Evolutionary conservation across 2,329 filamentous ascomycete species (phyloP), one percentile per base, ranked within the genome.

Genomic region (Alternaria solani): DNA sequence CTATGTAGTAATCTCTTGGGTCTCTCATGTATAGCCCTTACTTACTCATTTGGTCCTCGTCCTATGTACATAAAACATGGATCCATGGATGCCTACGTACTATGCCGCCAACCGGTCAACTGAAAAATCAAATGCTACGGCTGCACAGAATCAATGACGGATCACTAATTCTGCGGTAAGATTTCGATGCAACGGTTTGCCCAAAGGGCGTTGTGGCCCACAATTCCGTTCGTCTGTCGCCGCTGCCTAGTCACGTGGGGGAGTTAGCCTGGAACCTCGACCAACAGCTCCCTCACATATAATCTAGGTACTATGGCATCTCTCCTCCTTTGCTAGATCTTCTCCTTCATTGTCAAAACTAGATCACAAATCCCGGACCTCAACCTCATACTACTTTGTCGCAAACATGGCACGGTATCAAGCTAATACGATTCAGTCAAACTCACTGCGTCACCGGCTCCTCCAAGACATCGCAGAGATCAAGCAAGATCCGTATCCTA

Each of bases 381-480:
- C 18, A 48, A 48, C 46, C 30, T 48, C 20, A 34, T 34, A 25
- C 30, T 32, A 36, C 30, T 32, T 34, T 23, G 20, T 48, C 18
- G 20, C 39, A 12, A 18, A 25, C 30, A 48, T 48, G 30, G 23
- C 30, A 32, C 30, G 25, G 18, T 36, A 48, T 23, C 46, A 48
- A 25, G 30, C 46, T 48, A 48, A 25, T 34, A n/a, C 8, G 3
- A 18, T 36, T 36, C 46, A 36, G 18, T 48, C 46, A 36, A 30
- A 48, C 32, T 53, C 62, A 14, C 62, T 70, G 20, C 55, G 44
- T 81, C 54, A 59, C 8, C 65, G 70, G 1, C 69, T 74, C 6
- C 66, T 85, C 14, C 72, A 73, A 25, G 83, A 85, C 54, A 80
- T 85, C 30, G 75, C 77, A 11, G 83, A 85, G 64, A 71, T 85